Conservation (phyloP, 176 grass and related monocot genomes). For the Chloris gayana region DNA sequence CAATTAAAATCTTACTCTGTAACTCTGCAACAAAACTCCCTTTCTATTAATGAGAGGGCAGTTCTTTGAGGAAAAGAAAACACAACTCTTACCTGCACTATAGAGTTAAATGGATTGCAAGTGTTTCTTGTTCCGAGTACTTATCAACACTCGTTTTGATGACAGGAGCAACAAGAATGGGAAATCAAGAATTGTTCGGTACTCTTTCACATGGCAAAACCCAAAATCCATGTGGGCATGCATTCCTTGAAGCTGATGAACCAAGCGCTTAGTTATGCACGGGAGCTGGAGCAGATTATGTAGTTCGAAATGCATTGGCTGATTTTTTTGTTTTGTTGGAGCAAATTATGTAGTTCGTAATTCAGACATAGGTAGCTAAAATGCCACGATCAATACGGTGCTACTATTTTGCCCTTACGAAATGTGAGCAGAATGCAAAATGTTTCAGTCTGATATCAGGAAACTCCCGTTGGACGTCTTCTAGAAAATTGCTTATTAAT, state of each 20-base stretch:
- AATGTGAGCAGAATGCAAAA: background rate
- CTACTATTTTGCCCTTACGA: too few species aligned
- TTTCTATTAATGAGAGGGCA: too few species aligned
- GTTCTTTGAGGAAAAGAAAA: too few species aligned
- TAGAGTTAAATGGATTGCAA: background rate
- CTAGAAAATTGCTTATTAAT: background rate
- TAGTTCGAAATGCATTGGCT: slow-evolving; percentile 6
- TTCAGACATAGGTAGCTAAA: slow-evolving; percentile 1
- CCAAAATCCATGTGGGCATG: slow-evolving; percentile 51
- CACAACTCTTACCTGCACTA: background rate
- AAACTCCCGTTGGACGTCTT: background rate
- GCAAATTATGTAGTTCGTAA: too few species aligned
- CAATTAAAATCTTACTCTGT: background rate
- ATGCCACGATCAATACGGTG: background rate
- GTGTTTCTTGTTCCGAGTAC: background rate
- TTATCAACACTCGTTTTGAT: slow-evolving; percentile 15
- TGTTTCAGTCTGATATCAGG: background rate
- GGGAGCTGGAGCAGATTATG: slow-evolving; percentile 64
- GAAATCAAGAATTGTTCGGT: slow-evolving; percentile 63
- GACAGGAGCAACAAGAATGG: slow-evolving; percentile 77
- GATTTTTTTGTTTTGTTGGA: too few species aligned
- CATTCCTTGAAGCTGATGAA: slow-evolving; percentile 65
- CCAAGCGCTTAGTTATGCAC: slow-evolving; percentile 59
- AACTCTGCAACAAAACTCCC: too few species aligned
- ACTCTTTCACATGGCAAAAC: slow-evolving; percentile 71